Percentiles rank a stretch among this genome's conserved stretches.
Evolutionary conservation across 306 rosid species (phyloP).

Genomic region (Arachis stenosperma): DNA sequence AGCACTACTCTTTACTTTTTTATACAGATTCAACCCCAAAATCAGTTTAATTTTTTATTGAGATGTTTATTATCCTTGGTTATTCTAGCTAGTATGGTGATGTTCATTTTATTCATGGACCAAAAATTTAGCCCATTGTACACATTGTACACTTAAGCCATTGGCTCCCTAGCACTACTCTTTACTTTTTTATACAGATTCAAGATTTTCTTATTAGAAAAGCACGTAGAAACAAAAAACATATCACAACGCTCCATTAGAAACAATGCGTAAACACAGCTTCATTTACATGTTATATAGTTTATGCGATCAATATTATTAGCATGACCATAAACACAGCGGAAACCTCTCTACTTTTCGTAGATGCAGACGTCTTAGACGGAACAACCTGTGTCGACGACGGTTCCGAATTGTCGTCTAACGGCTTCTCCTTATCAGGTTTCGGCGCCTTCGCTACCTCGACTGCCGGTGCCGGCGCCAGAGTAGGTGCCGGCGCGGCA

Average conservation of each 20-base stretch:
- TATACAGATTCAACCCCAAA: too few relatives aligned
- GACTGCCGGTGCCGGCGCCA: slow-evolving; percentile 16
- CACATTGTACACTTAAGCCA: too few relatives aligned
- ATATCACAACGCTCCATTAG: background rate
- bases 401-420: slow-evolving; percentile 26
- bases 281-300: background rate
- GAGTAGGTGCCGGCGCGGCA: slow-evolving; percentile 28
- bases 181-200: too few relatives aligned
- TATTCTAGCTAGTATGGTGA: too few relatives aligned
- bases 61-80: too few relatives aligned
- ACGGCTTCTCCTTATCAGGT: slow-evolving; percentile 50
- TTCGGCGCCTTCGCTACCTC: slow-evolving; percentile 39
- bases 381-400: slow-evolving; percentile 49
- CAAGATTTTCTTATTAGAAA: background rate
- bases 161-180: too few relatives aligned
- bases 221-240: background rate
- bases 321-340: slow-evolving; percentile 25
- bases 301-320: background rate
- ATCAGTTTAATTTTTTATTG: too few relatives aligned
- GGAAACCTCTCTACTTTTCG: background rate
- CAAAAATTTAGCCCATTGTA: too few relatives aligned
- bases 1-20: too few relatives aligned
- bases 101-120: too few relatives aligned
- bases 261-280: too few relatives aligned
- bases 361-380: slow-evolving; percentile 14